Evolutionary conservation across 495 filamentous ascomycete genomes (phyloP).

Genomic region (Parmelia sp.): DNA sequence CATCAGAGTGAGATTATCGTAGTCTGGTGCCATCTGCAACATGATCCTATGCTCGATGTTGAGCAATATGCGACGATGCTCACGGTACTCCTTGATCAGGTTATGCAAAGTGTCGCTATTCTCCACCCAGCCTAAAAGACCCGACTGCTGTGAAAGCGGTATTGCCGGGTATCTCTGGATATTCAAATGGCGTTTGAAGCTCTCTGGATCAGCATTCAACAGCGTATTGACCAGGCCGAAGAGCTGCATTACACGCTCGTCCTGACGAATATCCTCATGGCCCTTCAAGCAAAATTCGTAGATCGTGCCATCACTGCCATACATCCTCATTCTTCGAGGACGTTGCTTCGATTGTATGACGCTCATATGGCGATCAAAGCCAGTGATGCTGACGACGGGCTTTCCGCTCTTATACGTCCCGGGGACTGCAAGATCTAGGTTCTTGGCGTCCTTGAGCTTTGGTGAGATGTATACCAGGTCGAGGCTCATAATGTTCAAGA

Average conservation of each 20-base stretch:
- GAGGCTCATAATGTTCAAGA: constrained; percentile 84
- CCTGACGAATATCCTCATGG: constrained; percentile 96
- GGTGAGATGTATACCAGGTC: constrained; percentile 96
- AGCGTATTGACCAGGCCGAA: constrained; percentile 96
- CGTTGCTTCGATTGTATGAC: constrained; percentile 97
- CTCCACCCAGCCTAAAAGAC: constrained; percentile 92
- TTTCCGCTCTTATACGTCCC: constrained; percentile 90
- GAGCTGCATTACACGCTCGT: constrained; percentile 98
- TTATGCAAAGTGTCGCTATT: constrained; percentile 97
- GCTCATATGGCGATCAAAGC: constrained; percentile 79
- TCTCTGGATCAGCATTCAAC: constrained; percentile 84
- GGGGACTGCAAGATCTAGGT: constrained; percentile 86
- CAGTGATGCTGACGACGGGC: constrained; percentile 75
- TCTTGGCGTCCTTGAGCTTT: constrained; percentile 70
- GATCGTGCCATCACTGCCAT: constrained; percentile 75
- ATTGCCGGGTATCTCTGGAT: constrained; percentile 94
- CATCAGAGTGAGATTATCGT: constrained; percentile 97
- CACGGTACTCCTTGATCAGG: constrained; percentile 92
- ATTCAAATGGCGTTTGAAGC: constrained; percentile 90
- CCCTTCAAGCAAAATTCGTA: constrained; percentile 92
- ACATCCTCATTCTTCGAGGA: constrained; percentile 79
- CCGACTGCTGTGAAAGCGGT: constrained; percentile 90
- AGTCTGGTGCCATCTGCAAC: constrained; percentile 99
- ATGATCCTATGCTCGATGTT: constrained; percentile 99
- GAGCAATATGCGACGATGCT: constrained; percentile 90